Percentiles rank a stretch among this genome's conserved stretches.
Evolutionary conservation across 2,329 filamentous ascomycete species (phyloP).

Genomic region (Verruconis gallopava): DNA sequence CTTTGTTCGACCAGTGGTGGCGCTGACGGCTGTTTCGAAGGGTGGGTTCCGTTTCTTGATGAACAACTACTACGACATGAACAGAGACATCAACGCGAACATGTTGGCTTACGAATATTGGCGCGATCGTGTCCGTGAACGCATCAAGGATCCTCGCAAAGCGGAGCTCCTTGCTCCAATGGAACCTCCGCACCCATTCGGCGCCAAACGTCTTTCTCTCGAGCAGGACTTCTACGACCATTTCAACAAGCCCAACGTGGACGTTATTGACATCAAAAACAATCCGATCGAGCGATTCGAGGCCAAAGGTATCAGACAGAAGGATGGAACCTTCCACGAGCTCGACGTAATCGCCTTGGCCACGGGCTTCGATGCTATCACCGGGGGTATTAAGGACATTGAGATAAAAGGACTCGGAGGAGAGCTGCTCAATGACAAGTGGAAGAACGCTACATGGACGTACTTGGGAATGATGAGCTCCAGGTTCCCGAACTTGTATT

Average conservation of each 20-base stretch:
- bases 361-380: slow-evolving; percentile 27
- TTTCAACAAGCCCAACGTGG: slow-evolving; percentile 29
- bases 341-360: slow-evolving; percentile 34
- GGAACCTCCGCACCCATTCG: slow-evolving; percentile 31
- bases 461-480: slow-evolving; percentile 3
- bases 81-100: slow-evolving; percentile 30
- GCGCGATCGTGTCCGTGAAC: slow-evolving; percentile 29
- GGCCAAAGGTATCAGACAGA: slow-evolving; percentile 27
- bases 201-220: slow-evolving; percentile 33
- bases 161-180: slow-evolving; percentile 32
- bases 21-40: slow-evolving; percentile 15
- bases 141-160: slow-evolving; percentile 32
- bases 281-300: slow-evolving; percentile 28
- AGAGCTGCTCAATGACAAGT: neutral
- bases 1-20: slow-evolving; percentile 1
- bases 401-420: neutral
- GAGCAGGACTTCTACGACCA: slow-evolving; percentile 36
- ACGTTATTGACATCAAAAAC: slow-evolving; percentile 30
- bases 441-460: neutral
- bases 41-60: slow-evolving; percentile 31
- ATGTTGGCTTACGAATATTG: slow-evolving; percentile 34
- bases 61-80: slow-evolving; percentile 28
- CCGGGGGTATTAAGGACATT: slow-evolving; percentile 5
- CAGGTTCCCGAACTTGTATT: slow-evolving; percentile 14
- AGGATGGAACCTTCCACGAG: slow-evolving; percentile 27